A percentile compares a stretch with the other conserved stretches of the same genome.
phyloP scores from a whole-genome alignment of 345 rosid species.

The Cardiospermum halicacabum region DNA sequence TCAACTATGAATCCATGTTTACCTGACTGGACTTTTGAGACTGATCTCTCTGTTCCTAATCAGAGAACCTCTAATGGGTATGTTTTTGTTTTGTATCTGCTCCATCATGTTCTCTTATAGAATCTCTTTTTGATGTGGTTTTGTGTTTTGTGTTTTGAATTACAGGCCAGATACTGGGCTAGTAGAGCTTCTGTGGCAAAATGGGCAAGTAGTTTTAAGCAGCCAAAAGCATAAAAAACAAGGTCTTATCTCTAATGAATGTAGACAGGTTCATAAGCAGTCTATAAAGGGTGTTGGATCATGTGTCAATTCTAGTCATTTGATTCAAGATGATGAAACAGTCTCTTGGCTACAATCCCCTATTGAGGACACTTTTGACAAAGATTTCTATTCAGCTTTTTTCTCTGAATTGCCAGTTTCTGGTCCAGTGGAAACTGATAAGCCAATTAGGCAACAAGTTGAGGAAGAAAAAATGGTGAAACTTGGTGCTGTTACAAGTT shows the following conservation, averaged over 20 bases:
- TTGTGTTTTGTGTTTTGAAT: constrained; percentile 4
- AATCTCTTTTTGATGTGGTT: neutral
- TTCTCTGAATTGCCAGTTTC: constrained; percentile 33
- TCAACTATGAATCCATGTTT: constrained; percentile 52
- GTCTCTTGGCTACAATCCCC: constrained; percentile 63
- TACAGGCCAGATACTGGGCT: constrained; percentile 54
- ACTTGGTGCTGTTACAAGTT: constrained; percentile 13
- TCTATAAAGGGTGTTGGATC: constrained; percentile 19
- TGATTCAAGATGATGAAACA: constrained; percentile 56
- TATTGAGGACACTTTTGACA: constrained; percentile 47
- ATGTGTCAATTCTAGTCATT: constrained; percentile 28
- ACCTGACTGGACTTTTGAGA: constrained; percentile 56
- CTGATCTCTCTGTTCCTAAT: constrained; percentile 30
- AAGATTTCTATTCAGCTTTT: constrained; percentile 49
- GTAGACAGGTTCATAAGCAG: constrained; percentile 23
- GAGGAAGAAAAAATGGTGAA: constrained; percentile 22
- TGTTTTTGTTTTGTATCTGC: constrained; percentile 20
- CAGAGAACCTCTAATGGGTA: constrained; percentile 42
- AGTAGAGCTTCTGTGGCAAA: constrained; percentile 63
- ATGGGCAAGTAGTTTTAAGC: constrained; percentile 58
- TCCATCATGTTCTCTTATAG: neutral
- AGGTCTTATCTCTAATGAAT: constrained; percentile 14
- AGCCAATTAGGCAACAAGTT: constrained; percentile 23
- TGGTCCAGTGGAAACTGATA: constrained; percentile 23
- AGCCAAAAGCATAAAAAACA: constrained; percentile 51